Percentiles rank a stretch among this genome's conserved stretches.
phyloP scores from a whole-genome alignment of 495 filamentous ascomycete genomes.

The Penicillium tannophilum region DNA sequence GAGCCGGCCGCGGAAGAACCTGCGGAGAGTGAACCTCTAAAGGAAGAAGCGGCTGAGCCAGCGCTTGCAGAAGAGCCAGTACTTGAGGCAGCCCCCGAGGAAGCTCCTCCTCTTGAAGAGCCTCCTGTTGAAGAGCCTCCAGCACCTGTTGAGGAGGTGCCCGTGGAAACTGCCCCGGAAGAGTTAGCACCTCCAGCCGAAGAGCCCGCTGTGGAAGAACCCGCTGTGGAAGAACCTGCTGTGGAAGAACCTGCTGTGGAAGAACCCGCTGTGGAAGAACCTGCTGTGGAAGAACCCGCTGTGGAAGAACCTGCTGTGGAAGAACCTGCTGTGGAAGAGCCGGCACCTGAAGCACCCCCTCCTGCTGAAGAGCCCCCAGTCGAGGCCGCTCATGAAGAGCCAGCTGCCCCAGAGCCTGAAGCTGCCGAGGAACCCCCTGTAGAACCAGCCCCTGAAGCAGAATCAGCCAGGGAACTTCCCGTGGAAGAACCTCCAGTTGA shows the following conservation, averaged over 20 bases:
- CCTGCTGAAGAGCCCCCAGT: conserved; percentile 1
- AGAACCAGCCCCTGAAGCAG: conserved; percentile 13
- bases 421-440: conserved; percentile 8
- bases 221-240: conserved; percentile 3
- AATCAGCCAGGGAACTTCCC: conserved; percentile 6
- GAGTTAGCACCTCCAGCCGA: conserved; percentile 7
- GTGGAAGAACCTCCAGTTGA: conserved; percentile 13
- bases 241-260: neutral
- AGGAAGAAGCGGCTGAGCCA: conserved; percentile 5
- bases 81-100: neutral
- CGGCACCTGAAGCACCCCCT: neutral
- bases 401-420: neutral
- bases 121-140: neutral
- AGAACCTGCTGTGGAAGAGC: neutral
- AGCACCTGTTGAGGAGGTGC: conserved; percentile 16
- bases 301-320: neutral
- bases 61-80: conserved; percentile 6
- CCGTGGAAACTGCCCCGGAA: conserved; percentile 6
- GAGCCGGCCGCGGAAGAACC: conserved; percentile 14
- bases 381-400: neutral
- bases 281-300: conserved; percentile 4
- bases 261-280: neutral
- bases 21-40: conserved; percentile 4
- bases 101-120: neutral
- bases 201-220: neutral